Conservation (phyloP, 2,329 filamentous ascomycete genomes). For the Venturia effusa region DNA sequence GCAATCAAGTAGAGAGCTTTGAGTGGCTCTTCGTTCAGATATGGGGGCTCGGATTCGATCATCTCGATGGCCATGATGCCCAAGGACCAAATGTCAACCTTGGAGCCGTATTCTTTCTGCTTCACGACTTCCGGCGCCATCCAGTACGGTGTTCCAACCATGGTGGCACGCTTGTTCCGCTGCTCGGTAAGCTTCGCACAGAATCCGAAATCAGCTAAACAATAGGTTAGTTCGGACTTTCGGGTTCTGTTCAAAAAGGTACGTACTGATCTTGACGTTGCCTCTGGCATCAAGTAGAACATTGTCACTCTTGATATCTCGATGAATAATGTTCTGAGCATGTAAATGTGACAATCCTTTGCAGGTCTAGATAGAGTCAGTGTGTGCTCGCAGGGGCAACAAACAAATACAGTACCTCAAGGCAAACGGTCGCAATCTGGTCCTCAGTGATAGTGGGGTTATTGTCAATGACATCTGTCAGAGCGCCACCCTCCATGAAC, state of each 20-base stretch:
- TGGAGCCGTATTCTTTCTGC: constrained; percentile 96
- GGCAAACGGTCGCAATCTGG: constrained; percentile 94
- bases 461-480: constrained; percentile 98
- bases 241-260: background rate
- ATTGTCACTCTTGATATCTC: constrained; percentile 99
- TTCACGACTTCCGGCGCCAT: constrained; percentile 99
- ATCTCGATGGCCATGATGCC: constrained; percentile 99
- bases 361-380: constrained; percentile 59
- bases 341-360: constrained; percentile 90
- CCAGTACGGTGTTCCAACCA: constrained; percentile 99
- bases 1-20: constrained; percentile 97
- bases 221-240: constrained; percentile 23
- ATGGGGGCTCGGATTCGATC: constrained; percentile 97
- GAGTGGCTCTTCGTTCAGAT: constrained; percentile 93
- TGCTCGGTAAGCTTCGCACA: constrained; percentile 96
- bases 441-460: constrained; percentile 89
- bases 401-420: constrained; percentile 56
- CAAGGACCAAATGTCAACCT: constrained; percentile 97
- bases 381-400: background rate
- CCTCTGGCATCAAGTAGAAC: constrained; percentile 88
- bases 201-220: constrained; percentile 92
- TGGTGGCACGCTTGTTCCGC: constrained; percentile 93
- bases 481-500: constrained; percentile 95
- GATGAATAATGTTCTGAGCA: constrained; percentile 92
- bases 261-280: constrained; percentile 94